Evolutionary conservation across 371 early-diverging fungal genomes (phyloP), one percentile per base, ranked within the genome.

Genomic region (Syncephalastrum sp.): DNA sequence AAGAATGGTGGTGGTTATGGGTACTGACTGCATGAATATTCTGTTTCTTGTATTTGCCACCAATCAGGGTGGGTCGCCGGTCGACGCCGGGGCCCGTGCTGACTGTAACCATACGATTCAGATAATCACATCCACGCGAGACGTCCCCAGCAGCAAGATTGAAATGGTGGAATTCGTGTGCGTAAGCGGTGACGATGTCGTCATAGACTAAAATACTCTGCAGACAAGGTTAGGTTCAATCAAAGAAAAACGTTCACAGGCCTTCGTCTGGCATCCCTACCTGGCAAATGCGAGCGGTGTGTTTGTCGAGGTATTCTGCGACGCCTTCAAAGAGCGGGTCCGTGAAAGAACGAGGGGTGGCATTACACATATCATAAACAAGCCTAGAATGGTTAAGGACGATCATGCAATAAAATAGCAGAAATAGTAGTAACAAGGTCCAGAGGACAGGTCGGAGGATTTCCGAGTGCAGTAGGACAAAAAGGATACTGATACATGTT

Each of bases 171-270:
- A 92, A 94, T 54, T 87, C 86, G 45, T 56, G 54, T 12, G 91
- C 85, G 62, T 93, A 94, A 4, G 87, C 75, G 7, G 85, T 72
- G 3, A 89, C 87, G 23, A 91, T 65, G 59, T 92, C 91, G 53
- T 87, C 86, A 53, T 82, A 82, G 5, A 60, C 64, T 47, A 89
- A 58, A 52, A 91, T 85, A 8, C 61, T 58, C 87, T 87, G 59
- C 6, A 33, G 23, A 45, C 8, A 21, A 21, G 21, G 21, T 21
- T 21, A 21, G 21, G 21, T 21, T 21, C 2, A 21, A n/a, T n/a
- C n/a, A n/a, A n/a, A n/a, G 1, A 21, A 2, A 21, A 21, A 21
- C 21, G 21, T 21, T 21, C 21, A 21, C 21, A 21, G 21, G 21
- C 21, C 21, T 21, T 2, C 21, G 21, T 21, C 21, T 21, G 2